These are phyloP conservation scores for Globisporangium megalacanthum DNA, from an alignment of 352 stramenopile genomes.

Conservation along the genomic window DNA sequence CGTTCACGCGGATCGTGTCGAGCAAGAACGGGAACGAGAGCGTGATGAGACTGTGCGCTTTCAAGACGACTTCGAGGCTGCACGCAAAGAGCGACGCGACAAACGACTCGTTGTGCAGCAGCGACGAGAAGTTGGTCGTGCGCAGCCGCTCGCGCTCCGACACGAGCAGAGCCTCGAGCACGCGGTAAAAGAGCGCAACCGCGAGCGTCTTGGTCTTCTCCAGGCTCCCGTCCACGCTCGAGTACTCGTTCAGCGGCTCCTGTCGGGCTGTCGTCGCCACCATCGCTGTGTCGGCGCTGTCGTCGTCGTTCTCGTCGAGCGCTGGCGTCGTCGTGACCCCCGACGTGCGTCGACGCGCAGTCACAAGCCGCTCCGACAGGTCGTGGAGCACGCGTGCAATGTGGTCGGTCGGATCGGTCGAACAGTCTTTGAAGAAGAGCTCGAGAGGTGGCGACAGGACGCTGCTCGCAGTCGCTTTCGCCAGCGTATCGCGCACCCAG, in stretches of 20 bases:
- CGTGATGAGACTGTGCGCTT: constrained; percentile 81
- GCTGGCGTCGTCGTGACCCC: constrained; percentile 1
- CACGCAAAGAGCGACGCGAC: constrained; percentile 75
- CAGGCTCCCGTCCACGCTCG: constrained; percentile 70
- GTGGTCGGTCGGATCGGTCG: constrained; percentile 41
- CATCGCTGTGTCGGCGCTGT: neutral
- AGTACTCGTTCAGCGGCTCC: constrained; percentile 15
- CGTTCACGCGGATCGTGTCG: constrained; percentile 66
- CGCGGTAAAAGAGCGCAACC: constrained; percentile 74
- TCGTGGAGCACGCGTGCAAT: constrained; percentile 47
- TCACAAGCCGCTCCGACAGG: constrained; percentile 46
- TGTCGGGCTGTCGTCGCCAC: too few relatives aligned
- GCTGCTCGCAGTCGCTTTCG: constrained; percentile 9
- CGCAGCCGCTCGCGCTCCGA: constrained; percentile 63
- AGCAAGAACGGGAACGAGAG: constrained; percentile 81
- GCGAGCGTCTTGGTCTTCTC: constrained; percentile 63
- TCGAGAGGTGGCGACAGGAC: constrained; percentile 42
- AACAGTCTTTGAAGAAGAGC: constrained; percentile 56
- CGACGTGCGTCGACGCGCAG: constrained; percentile 22
- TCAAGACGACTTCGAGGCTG: constrained; percentile 79
- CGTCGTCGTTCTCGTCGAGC: constrained; percentile 10
- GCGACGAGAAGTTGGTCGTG: constrained; percentile 66
- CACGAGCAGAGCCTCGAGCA: constrained; percentile 70
- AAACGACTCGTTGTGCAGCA: constrained; percentile 81
- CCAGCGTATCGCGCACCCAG: constrained; percentile 69